Evolutionary conservation across 2,329 filamentous ascomycete species (phyloP).

Genomic region (Cladophialophora immunda): DNA sequence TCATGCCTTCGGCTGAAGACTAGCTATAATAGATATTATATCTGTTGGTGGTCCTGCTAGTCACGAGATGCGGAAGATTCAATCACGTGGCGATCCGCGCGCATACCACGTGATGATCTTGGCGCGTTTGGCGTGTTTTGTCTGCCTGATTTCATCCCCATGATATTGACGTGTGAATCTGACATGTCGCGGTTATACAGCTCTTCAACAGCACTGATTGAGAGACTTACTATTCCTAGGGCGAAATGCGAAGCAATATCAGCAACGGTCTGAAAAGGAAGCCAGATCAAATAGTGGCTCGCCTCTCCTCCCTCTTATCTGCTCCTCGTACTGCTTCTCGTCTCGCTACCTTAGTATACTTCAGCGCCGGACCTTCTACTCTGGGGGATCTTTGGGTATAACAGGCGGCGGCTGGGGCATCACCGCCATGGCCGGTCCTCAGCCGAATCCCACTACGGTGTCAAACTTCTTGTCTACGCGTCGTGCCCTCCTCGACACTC

Average conservation of each 20-base stretch:
- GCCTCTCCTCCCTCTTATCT: not conserved
- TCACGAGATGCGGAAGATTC: no score
- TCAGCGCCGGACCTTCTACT: not conserved
- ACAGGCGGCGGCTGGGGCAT: not conserved
- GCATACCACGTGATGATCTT: no score
- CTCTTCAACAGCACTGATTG: not conserved
- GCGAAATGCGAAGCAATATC: not conserved
- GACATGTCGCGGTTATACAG: not conserved
- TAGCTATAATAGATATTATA: no score
- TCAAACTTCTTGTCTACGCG: conserved; percentile 52
- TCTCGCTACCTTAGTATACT: not conserved
- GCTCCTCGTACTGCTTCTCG: not conserved
- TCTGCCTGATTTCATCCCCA: no score
- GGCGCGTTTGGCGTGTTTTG: no score
- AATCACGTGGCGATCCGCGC: no score
- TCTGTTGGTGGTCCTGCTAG: no score
- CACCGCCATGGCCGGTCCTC: conserved; percentile 27
- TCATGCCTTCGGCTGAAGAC: no score
- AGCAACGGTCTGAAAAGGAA: not conserved
- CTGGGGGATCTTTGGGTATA: not conserved
- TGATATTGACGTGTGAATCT: no score
- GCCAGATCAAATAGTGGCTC: not conserved
- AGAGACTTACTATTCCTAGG: not conserved
- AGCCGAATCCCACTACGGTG: conserved; percentile 42
- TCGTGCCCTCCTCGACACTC: conserved; percentile 60